Base-by-base conservation (phyloP, 331 rosid species). In the Phaseolus coccineus region DNA sequence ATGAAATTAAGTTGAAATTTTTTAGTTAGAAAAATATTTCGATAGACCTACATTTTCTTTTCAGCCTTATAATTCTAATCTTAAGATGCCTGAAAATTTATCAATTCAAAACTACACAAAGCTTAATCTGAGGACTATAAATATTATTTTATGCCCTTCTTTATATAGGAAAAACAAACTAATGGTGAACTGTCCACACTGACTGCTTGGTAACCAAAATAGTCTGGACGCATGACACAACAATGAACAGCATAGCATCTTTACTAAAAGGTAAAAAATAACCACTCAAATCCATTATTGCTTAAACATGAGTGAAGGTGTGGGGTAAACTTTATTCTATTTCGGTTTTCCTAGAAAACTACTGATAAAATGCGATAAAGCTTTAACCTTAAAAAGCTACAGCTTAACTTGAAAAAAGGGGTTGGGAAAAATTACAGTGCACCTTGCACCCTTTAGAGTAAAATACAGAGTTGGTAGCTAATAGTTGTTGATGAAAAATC, bases 271-370 rank as follows among this genome's bases (percentile, higher is more conserved):
- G 70, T 33, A 4, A 15, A 35, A 64, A 64, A 16, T 37, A 7
- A 35, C 47, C 70, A 37, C 48, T 37, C 15, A 8, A 8, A 3
- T 64, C 50, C 70, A 35, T 63, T 8, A 35, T 63, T 8, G 48
- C 28, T 39, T 37, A 13, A 68, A 13, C 39, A 68, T 47, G 25
- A 40, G 30, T 4, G 15, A 44, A 64, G 28, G 8, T 35, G 70
- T 64, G 14, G 57, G 57, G 57, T 50, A 71, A 48, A 52, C 64
- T 71, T 71, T 42, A 39, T 19, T 71, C 48, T 19, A 51, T 16
- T 16, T 1, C 53, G 51, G 35, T 72, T 53, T 6, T 72, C 77
- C 50, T 19, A 72, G 77, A 72, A 53, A 39, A 72, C 51, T 19
- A 53, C 50, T 53, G 64, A 61, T 30, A n/a, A 9, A 35, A 68